Percentiles rank a stretch among this genome's conserved stretches.
phyloP scores from a whole-genome alignment of 2,329 filamentous ascomycete species.

The Mycosphaerella arachidis region DNA sequence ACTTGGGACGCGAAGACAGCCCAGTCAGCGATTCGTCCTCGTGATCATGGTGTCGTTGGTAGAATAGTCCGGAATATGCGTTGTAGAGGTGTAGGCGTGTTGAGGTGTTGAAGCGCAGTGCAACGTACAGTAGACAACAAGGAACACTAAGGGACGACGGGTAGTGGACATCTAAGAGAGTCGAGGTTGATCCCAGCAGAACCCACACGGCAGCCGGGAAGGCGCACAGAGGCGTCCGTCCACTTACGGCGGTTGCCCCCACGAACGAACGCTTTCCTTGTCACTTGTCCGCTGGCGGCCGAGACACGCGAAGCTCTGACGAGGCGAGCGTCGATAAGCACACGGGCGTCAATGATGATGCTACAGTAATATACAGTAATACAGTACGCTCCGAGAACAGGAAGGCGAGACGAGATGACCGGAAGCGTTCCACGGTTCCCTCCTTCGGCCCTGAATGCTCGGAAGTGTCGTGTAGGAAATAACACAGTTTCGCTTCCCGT shows the following conservation, averaged over 20 bases:
- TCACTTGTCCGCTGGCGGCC: background rate
- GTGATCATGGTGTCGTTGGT: background rate
- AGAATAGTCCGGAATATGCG: background rate
- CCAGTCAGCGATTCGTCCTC: constrained; percentile 7
- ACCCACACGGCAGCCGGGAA: background rate
- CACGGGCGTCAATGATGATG: no score
- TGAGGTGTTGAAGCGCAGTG: background rate
- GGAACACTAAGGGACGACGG: background rate
- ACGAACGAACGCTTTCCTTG: background rate
- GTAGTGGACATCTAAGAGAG: background rate
- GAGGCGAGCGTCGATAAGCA: background rate
- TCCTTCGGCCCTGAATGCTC: no score
- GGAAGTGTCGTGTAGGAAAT: no score
- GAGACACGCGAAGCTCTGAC: background rate
- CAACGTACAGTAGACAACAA: background rate
- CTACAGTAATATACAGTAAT: no score
- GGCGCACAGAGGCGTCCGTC: background rate
- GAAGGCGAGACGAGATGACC: no score
- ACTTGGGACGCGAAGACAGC: constrained; percentile 7
- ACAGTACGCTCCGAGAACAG: no score
- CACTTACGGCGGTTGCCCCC: background rate
- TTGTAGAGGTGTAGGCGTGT: background rate
- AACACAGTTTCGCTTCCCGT: no score
- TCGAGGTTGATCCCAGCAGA: background rate
- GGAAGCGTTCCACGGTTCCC: no score